A percentile compares a stretch with the other conserved stretches of the same genome.
phyloP scores from a whole-genome alignment of 164 flowering plant genomes.

The Macadamia tetraphylla region DNA sequence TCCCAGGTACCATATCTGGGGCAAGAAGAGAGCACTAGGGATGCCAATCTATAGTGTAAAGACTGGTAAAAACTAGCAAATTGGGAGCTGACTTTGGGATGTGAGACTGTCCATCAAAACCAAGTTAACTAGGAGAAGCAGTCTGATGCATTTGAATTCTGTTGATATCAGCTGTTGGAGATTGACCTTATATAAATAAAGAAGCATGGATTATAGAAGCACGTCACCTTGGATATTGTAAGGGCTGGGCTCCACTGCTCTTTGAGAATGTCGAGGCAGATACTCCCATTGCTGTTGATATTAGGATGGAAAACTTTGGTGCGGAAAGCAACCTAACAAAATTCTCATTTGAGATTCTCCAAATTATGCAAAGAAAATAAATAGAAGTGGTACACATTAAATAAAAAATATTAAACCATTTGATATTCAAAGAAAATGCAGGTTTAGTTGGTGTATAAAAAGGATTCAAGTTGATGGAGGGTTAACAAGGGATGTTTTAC shows the following conservation, averaged over 20 bases:
- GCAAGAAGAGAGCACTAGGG: too few relatives aligned
- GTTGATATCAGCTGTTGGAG: neutral
- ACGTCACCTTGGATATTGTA: slow-evolving; percentile 21
- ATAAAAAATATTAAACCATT: neutral
- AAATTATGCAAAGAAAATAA: neutral
- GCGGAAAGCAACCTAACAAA: slow-evolving; percentile 18
- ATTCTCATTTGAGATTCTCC: neutral
- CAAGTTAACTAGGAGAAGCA: neutral
- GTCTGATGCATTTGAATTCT: neutral
- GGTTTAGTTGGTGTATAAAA: too few relatives aligned
- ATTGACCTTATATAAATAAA: neutral
- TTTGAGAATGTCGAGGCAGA: slow-evolving; percentile 24
- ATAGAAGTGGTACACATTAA: neutral
- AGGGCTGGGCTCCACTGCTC: slow-evolving; percentile 28
- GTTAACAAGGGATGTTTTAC: too few relatives aligned
- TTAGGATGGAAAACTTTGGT: slow-evolving; percentile 27
- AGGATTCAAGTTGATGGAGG: too few relatives aligned
- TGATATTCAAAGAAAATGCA: too few relatives aligned
- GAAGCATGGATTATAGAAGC: neutral
- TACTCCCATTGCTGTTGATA: slow-evolving; percentile 24
- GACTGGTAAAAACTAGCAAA: neutral
- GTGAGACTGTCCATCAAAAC: neutral
- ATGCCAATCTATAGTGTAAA: neutral
- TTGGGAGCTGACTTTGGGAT: neutral
- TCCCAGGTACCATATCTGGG: too few relatives aligned